Percentiles rank a stretch among this genome's conserved stretches.
phyloP scores from a whole-genome alignment of 2,329 filamentous ascomycete genomes.

The Calonectria pseudoturangicola region DNA sequence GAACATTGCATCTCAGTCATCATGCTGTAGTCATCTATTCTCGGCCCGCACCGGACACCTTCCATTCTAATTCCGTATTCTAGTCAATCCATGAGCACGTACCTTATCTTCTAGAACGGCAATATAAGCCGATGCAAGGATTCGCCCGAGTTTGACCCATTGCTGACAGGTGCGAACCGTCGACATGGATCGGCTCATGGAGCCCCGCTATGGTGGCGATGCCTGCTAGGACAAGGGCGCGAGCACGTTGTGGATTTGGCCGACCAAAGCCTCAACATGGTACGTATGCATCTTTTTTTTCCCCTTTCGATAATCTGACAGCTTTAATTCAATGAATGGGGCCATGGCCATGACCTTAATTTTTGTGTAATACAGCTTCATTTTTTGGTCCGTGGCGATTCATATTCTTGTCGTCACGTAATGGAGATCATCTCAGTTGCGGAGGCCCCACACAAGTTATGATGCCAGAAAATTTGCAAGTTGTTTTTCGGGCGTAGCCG shows the following conservation, averaged over 20 bases:
- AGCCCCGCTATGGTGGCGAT: background rate
- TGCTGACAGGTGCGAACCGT: background rate
- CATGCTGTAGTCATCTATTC: background rate
- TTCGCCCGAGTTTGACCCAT: background rate
- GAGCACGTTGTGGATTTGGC: background rate
- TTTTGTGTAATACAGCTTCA: background rate
- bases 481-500: background rate
- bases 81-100: background rate
- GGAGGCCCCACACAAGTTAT: background rate
- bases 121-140: background rate
- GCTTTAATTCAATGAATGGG: background rate
- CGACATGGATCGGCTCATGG: background rate
- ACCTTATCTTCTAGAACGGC: background rate
- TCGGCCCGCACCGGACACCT: background rate
- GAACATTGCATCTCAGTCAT: background rate
- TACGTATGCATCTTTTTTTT: no score
- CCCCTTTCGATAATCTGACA: background rate
- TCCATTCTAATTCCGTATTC: background rate
- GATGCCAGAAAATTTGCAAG: background rate
- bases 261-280: background rate
- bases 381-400: background rate
- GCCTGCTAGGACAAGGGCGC: background rate
- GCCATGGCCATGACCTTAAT: background rate
- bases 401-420: background rate
- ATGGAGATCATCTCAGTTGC: background rate